Evolutionary conservation across 2,329 filamentous ascomycete genomes (phyloP).

Genomic region (Trichoderma semiorbis): DNA sequence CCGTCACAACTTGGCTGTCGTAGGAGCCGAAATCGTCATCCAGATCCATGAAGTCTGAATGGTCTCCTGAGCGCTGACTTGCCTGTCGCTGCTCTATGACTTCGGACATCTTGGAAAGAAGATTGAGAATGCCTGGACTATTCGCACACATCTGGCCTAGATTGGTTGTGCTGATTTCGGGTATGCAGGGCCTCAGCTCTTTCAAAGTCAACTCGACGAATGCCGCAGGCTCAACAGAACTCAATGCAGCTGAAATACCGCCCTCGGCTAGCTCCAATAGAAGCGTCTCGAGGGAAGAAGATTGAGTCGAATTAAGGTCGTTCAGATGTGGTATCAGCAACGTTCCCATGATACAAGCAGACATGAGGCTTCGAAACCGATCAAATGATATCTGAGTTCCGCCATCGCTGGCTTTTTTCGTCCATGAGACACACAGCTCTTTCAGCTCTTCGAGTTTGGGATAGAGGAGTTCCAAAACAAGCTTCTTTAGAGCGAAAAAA

Average conservation of each 20-base stretch:
- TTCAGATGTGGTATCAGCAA: constrained; percentile 47
- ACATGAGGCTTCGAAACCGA: constrained; percentile 50
- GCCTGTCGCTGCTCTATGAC: constrained; percentile 24
- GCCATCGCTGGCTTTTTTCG: constrained; percentile 42
- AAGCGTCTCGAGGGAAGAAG: constrained; percentile 45
- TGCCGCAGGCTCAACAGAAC: constrained; percentile 43
- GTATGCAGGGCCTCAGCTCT: constrained; percentile 45
- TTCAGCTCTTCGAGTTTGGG: constrained; percentile 51
- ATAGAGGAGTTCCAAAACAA: constrained; percentile 52
- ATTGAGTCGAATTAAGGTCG: constrained; percentile 46
- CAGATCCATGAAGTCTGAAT: constrained; percentile 61
- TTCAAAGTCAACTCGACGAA: constrained; percentile 48
- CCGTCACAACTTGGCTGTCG: constrained; percentile 44
- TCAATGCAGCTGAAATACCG: constrained; percentile 39
- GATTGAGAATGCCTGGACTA: constrained; percentile 39
- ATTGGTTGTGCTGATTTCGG: constrained; percentile 38
- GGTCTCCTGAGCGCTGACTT: constrained; percentile 30
- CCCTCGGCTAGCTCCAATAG: constrained; percentile 42
- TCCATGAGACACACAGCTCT: constrained; percentile 47
- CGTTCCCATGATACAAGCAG: constrained; percentile 44
- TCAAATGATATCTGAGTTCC: constrained; percentile 50
- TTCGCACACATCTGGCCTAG: constrained; percentile 39
- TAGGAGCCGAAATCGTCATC: constrained; percentile 64
- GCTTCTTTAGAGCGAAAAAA: constrained; percentile 44
- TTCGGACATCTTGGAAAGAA: constrained; percentile 41